Evolutionary conservation across 805 yeast genomes (phyloP).

Genomic region (Pichia paraexigua): DNA sequence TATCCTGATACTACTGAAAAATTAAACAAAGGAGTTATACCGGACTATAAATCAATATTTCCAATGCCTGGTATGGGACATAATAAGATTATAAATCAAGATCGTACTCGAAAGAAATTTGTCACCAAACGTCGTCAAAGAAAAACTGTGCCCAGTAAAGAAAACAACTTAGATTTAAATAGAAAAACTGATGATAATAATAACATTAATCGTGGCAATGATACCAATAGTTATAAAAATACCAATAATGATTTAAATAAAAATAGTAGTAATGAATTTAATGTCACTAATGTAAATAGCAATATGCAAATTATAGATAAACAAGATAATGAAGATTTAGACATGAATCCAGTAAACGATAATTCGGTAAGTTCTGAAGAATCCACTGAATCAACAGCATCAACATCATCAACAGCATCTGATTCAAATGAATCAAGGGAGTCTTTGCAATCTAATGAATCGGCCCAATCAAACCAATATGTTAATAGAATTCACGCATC

Average conservation of each 20-base stretch:
- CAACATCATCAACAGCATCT: background rate
- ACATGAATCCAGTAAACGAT: background rate
- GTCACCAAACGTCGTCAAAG: slow-evolving; percentile 11
- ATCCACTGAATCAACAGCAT: background rate
- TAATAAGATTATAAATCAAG: slow-evolving; percentile 9
- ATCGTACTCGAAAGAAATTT: slow-evolving; percentile 9
- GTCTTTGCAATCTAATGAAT: background rate
- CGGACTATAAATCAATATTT: slow-evolving; percentile 20
- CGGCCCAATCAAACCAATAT: background rate
- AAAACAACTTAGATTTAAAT: background rate
- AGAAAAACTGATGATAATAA: background rate
- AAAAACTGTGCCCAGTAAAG: background rate
- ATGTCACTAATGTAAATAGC: background rate
- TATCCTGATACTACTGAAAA: background rate
- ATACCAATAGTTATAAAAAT: background rate
- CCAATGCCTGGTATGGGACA: slow-evolving; percentile 22
- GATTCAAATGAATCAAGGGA: background rate
- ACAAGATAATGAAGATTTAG: background rate
- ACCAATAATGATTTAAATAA: background rate
- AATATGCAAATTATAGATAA: background rate
- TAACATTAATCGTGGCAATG: background rate
- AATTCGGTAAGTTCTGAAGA: background rate
- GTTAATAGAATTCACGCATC: background rate
- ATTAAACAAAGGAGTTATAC: background rate
- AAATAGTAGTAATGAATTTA: background rate